Base-by-base conservation (phyloP, 2,329 filamentous ascomycete genomes). In the Colletotrichum tropicicola region DNA sequence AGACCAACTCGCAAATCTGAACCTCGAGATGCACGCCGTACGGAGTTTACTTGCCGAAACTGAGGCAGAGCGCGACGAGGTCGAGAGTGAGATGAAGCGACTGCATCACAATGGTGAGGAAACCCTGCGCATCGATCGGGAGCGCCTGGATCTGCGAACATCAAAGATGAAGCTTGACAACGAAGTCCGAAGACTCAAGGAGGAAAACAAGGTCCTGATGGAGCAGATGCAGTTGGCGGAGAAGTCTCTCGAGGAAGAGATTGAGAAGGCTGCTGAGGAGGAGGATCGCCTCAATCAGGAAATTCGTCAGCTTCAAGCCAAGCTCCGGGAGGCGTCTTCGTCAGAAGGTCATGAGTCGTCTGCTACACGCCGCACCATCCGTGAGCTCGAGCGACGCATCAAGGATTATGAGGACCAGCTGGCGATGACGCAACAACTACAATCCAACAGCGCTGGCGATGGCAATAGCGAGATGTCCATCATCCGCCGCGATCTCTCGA, bases 91-190 rank as follows among this genome's bases (percentile, higher is more conserved):
- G 70, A 78, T 92, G 19, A 82, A 83, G 45, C 82, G 83, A 23
- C 73, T 81, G n/a, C 82, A 80, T 66, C 81, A 87, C 39, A 83
- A 85, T 58, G 86, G 86, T 51, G 84, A 84, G 58, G 86, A 89
- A 62, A 87, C 84, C 1, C 84, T 87, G 69, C 85, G 84, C 12
- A 74, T 91, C 47, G 90, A 92, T 69, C 87, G 89, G 66, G 91
- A 93, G 71, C 89, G 90, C 68, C 78, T 91, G 47, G 89, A 92
- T 57, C 80, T 93, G 23, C 87, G 89, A 17, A 88, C 89, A 27
- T 79, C 86, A n/a, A 91, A 90, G 73, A 79, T 89, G 67, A 90
- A 89, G 71, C 82, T 92, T 17, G 91, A 93, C 68, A 85, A 81
- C 65, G 91, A 93, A 70, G 80, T 91, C 15, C 87, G 88, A 43